phyloP scores from a whole-genome alignment of 164 flowering plant species.

The Aristolochia contorta region DNA sequence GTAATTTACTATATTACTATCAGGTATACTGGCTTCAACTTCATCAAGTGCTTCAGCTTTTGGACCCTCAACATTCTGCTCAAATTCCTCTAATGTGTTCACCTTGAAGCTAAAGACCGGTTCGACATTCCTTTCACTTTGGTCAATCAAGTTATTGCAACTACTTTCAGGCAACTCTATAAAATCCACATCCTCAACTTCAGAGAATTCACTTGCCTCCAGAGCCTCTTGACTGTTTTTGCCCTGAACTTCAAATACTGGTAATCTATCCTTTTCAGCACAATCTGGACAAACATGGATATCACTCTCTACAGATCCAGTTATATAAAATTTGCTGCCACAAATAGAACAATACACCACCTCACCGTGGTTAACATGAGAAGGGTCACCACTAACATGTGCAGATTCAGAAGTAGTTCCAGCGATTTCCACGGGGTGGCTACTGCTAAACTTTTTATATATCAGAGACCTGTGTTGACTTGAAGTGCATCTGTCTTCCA shows the following conservation, averaged over 20 bases:
- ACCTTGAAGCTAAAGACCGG: conserved; percentile 17
- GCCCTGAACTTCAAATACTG: conserved; percentile 7
- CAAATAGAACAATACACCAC: conserved; percentile 45
- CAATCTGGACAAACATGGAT: conserved; percentile 50
- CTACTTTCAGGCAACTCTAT: conserved; percentile 16
- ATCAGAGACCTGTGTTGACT: conserved; percentile 18
- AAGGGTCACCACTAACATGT: conserved; percentile 14
- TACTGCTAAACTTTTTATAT: conserved; percentile 17
- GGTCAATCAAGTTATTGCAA: conserved; percentile 14
- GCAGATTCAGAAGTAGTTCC: conserved; percentile 18
- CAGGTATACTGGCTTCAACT: conserved; percentile 13
- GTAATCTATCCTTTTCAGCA: conserved; percentile 19
- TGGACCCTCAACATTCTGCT: conserved; percentile 17
- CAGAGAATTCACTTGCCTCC: conserved; percentile 16
- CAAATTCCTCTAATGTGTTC: conserved; percentile 27
- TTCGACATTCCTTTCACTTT: conserved; percentile 14
- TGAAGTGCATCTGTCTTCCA: conserved; percentile 17
- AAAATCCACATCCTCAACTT: conserved; percentile 4
- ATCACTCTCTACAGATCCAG: conserved; percentile 26
- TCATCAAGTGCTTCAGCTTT: conserved; percentile 16
- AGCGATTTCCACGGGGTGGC: conserved; percentile 12
- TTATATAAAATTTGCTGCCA: conserved; percentile 25
- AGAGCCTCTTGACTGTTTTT: neutral
- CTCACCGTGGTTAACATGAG: conserved; percentile 19
- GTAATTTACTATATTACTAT: conserved; percentile 13